A percentile compares a stretch with the other conserved stretches of the same genome.
Conservation (phyloP, 2,329 filamentous ascomycete species). For the Monosporascus sp. region DNA sequence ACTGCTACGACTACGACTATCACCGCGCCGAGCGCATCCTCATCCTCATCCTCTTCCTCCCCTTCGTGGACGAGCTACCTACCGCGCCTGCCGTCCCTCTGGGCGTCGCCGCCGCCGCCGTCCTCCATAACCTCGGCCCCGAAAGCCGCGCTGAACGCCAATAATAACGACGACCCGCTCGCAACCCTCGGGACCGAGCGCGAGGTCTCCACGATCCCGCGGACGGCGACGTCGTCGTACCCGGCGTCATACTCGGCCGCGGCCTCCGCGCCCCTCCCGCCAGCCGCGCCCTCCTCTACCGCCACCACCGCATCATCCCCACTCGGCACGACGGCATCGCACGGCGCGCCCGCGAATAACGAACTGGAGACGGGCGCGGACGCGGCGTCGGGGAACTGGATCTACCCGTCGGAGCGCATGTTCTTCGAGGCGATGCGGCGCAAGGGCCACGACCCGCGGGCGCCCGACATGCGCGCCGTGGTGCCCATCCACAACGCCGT, state of each 20-base stretch:
- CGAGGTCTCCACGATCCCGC: slow-evolving; percentile 74
- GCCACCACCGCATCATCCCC: slow-evolving; percentile 28
- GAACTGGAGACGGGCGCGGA: slow-evolving; percentile 74
- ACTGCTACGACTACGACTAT: slow-evolving; percentile 14
- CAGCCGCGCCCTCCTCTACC: slow-evolving; percentile 32
- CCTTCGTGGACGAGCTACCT: slow-evolving; percentile 40
- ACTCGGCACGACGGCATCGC: slow-evolving; percentile 8
- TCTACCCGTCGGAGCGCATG: slow-evolving; percentile 94
- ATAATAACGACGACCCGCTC: neutral
- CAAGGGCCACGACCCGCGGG: slow-evolving; percentile 70
- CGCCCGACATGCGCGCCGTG: slow-evolving; percentile 79
- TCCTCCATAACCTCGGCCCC: slow-evolving; percentile 5
- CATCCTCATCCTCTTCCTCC: slow-evolving; percentile 24
- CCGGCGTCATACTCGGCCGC: neutral
- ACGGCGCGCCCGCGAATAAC: slow-evolving; percentile 50
- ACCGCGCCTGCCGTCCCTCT: slow-evolving; percentile 37
- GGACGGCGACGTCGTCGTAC: slow-evolving; percentile 28
- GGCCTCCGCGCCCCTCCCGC: slow-evolving; percentile 31
- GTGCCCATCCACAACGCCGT: slow-evolving; percentile 98
- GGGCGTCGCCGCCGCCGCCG: slow-evolving; percentile 21
- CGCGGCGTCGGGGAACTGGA: slow-evolving; percentile 75
- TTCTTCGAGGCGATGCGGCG: slow-evolving; percentile 97
- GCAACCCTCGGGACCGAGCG: slow-evolving; percentile 57
- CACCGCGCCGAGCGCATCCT: slow-evolving; percentile 25
- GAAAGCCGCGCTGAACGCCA: slow-evolving; percentile 1